Evolutionary conservation across 2,329 filamentous ascomycete genomes (phyloP).

Genomic region (Arthrobotrys iridis): DNA sequence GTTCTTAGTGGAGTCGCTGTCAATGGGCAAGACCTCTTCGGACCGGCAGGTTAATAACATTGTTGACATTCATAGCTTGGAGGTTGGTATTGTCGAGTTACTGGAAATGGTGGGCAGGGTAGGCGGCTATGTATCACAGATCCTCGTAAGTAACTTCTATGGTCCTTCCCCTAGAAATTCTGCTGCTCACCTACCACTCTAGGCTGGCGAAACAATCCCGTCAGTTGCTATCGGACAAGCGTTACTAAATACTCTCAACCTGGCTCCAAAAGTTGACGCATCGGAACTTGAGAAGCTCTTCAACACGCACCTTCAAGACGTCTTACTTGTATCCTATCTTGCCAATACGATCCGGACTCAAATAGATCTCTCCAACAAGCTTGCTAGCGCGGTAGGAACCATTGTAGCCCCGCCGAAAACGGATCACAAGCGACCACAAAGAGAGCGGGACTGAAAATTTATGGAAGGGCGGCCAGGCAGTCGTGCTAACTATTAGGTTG

Average conservation of each 20-base stretch:
- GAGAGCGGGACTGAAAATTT: conserved; percentile 30
- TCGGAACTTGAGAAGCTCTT: conserved; percentile 95
- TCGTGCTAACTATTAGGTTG: not conserved
- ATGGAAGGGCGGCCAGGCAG: not conserved
- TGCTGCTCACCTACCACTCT: not conserved
- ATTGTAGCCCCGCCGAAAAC: conserved; percentile 33
- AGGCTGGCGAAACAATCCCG: conserved; percentile 85
- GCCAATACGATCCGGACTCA: conserved; percentile 99
- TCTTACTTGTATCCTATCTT: conserved; percentile 96
- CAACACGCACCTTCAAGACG: conserved; percentile 99
- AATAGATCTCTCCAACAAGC: conserved; percentile 94
- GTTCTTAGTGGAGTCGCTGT: conserved; percentile 39
- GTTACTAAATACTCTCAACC: conserved; percentile 88
- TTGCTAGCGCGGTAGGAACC: conserved; percentile 69
- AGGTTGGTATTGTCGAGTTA: conserved; percentile 86
- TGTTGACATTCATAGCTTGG: conserved; percentile 88
- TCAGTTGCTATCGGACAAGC: conserved; percentile 93
- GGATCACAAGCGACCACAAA: conserved; percentile 40
- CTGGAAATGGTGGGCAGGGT: conserved; percentile 90
- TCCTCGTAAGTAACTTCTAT: conserved; percentile 68
- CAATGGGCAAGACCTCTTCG: conserved; percentile 31
- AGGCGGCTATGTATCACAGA: conserved; percentile 88
- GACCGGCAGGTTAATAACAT: conserved; percentile 61
- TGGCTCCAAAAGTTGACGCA: conserved; percentile 93
- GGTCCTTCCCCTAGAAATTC: not conserved